Conservation (phyloP, 164 flowering plant genomes). For the Dillenia suffruticosa region DNA sequence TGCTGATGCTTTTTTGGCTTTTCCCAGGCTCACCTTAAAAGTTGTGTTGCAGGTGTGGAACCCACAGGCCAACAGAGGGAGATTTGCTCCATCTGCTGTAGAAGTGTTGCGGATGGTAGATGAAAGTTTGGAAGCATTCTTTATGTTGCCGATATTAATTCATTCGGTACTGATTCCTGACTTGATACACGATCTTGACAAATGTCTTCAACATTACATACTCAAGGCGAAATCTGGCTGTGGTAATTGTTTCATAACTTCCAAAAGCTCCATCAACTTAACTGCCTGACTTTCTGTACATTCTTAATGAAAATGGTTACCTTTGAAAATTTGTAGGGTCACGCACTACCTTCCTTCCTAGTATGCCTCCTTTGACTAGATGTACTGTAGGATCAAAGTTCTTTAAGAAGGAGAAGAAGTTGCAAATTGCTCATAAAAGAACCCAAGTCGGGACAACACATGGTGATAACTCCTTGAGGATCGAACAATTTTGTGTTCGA, state of each 20-base stretch:
- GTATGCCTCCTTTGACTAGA: conserved; percentile 55
- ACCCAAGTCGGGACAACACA: conserved; percentile 52
- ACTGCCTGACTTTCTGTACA: too few species aligned
- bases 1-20: too few species aligned
- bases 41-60: conserved; percentile 40
- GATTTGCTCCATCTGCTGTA: conserved; percentile 55
- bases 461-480: conserved; percentile 42
- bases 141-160: conserved; percentile 53
- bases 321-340: conserved; percentile 31
- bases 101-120: conserved; percentile 57
- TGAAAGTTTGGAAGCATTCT: conserved; percentile 63
- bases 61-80: conserved; percentile 50
- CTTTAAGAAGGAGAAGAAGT: conserved; percentile 53
- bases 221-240: conserved; percentile 52
- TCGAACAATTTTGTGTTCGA: conserved; percentile 74
- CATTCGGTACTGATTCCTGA: conserved; percentile 50
- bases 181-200: conserved; percentile 43
- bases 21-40: too few species aligned
- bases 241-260: conserved; percentile 28
- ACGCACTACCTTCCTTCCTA: conserved; percentile 35
- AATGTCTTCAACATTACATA: conserved; percentile 43
- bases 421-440: conserved; percentile 34
- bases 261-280: too few species aligned
- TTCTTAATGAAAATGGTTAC: too few species aligned
- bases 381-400: conserved; percentile 45